Evolutionary conservation across 202 grass and related monocot species (phyloP), one percentile per base, ranked within the genome.

Genomic region (Cymbopogon flexuosus): DNA sequence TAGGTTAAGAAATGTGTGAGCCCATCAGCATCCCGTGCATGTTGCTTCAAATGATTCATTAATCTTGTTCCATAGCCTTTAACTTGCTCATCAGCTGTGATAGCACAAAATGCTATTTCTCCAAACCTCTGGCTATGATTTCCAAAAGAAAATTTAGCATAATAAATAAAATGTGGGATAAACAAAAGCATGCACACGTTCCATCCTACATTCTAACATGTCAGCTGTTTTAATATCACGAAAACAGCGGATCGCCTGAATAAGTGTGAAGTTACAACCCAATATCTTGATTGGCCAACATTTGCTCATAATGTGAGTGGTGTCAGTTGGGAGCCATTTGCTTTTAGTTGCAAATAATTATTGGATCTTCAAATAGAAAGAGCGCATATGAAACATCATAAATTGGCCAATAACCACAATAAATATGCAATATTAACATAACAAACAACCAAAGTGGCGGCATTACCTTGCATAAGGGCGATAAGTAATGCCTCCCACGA

Each of bases 11-110:
- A 99, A 93, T 99, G 90, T 73, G 96, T 90, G 40, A 99, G 90
- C 31, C 90, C 90, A 87, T 99, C 96, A 90, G 87, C 84, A 78
- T 99, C 96, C 69, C 96, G 90, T 42, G 92, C 96, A 87, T 99
- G 90, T 85, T 99, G 96, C 78, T 99, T 99, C 73, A 99, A 77
- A 80, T 99, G 92, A 88, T 99, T 99, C 96, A 99, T 99, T 68
- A 99, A 84, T 70, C 96, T 93, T 83, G 96, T 99, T 49, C 96
- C 96, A 83, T 99, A 99, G 19, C 96, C 96, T 84, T 99, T 99
- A 56, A 99, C 96, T 96, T 99, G 96, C 73, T 99, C 92, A 89
- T 99, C 96, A 42, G 92, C 87, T 87, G 96, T 99, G 68, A 99
- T 99, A 56, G 96, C 96, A 87, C 90, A 96, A 81, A 99, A 99